phyloP scores from a whole-genome alignment of 495 filamentous ascomycete species.

The Hypoxylon lienhwacheense region DNA sequence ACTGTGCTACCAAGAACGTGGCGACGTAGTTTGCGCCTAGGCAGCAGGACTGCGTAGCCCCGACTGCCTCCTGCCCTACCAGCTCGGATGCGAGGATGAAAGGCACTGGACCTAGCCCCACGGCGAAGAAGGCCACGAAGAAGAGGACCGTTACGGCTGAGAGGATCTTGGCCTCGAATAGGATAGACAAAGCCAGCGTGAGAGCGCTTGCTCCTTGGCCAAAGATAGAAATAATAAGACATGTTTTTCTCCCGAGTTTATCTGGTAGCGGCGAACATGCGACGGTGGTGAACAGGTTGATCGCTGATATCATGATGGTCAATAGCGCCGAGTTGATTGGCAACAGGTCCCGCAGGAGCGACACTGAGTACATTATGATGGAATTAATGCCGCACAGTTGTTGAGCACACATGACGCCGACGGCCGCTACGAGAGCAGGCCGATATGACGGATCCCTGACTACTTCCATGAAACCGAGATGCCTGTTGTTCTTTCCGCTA shows the following conservation, averaged over 20 bases:
- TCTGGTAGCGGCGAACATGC: constrained; percentile 82
- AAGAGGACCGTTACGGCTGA: constrained; percentile 78
- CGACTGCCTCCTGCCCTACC: constrained; percentile 84
- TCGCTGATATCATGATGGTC: constrained; percentile 78
- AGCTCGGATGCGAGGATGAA: constrained; percentile 92
- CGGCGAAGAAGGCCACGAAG: constrained; percentile 85
- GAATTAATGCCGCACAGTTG: constrained; percentile 94
- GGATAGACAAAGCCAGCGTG: constrained; percentile 74
- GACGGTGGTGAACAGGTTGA: constrained; percentile 84
- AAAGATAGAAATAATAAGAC: constrained; percentile 74
- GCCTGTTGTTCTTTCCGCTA: constrained; percentile 40
- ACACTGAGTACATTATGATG: constrained; percentile 97
- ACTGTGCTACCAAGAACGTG: constrained; percentile 89
- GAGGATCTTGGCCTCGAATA: constrained; percentile 64
- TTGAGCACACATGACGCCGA: constrained; percentile 89
- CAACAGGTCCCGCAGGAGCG: constrained; percentile 74
- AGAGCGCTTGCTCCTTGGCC: constrained; percentile 80
- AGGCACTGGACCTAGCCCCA: constrained; percentile 91
- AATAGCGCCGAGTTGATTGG: constrained; percentile 75
- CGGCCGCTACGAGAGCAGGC: constrained; percentile 78
- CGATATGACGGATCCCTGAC: constrained; percentile 66
- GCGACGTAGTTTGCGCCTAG: constrained; percentile 86
- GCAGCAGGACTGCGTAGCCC: constrained; percentile 81
- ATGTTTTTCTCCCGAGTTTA: constrained; percentile 79
- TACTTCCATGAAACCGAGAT: constrained; percentile 69